These are phyloP conservation scores for Onygenales sp. DNA, from an alignment of 2,329 filamentous ascomycete species.

Conservation along the genomic window DNA sequence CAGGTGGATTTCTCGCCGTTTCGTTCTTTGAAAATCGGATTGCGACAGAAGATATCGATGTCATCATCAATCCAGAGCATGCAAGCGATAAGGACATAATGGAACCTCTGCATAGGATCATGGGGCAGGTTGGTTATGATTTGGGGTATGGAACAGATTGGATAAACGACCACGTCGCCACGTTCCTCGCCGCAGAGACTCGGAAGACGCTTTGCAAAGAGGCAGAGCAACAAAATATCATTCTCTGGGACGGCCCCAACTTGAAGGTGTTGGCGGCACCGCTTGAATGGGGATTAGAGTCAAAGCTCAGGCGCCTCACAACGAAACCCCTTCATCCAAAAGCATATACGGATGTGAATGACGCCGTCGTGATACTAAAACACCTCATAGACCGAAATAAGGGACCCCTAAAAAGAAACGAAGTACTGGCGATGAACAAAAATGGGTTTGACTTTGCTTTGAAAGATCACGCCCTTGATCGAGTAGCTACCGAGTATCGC, in stretches of 20 bases:
- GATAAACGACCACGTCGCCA: slow-evolving; percentile 6
- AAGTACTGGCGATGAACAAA: slow-evolving; percentile 4
- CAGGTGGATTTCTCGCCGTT: slow-evolving; percentile 1
- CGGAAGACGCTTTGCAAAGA: slow-evolving; percentile 1
- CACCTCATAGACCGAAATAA: slow-evolving; percentile 3
- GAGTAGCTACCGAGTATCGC: slow-evolving; percentile 2
- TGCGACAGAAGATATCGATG: slow-evolving; percentile 1
- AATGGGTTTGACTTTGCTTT: slow-evolving; percentile 8
- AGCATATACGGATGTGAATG: slow-evolving; percentile 2
- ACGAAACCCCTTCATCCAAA: slow-evolving; percentile 2
- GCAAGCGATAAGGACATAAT: not conserved
- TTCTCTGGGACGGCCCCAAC: slow-evolving; percentile 5
- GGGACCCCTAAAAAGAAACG: slow-evolving; percentile 4
- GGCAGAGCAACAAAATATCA: slow-evolving; percentile 7
- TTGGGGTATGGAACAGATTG: slow-evolving; percentile 3
- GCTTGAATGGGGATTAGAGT: slow-evolving; percentile 8
- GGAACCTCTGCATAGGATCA: not conserved
- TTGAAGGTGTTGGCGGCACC: slow-evolving; percentile 5
- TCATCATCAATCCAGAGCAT: slow-evolving; percentile 1
- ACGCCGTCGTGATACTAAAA: slow-evolving; percentile 6
- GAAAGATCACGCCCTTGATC: slow-evolving; percentile 1
- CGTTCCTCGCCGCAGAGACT: slow-evolving; percentile 2
- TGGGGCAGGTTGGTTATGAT: not conserved
- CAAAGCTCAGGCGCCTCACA: slow-evolving; percentile 6
- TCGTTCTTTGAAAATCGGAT: slow-evolving; percentile 1